These are phyloP conservation scores for Pseudonectria buxi DNA, from an alignment of 2,329 filamentous ascomycete genomes.

Conservation along the genomic window DNA sequence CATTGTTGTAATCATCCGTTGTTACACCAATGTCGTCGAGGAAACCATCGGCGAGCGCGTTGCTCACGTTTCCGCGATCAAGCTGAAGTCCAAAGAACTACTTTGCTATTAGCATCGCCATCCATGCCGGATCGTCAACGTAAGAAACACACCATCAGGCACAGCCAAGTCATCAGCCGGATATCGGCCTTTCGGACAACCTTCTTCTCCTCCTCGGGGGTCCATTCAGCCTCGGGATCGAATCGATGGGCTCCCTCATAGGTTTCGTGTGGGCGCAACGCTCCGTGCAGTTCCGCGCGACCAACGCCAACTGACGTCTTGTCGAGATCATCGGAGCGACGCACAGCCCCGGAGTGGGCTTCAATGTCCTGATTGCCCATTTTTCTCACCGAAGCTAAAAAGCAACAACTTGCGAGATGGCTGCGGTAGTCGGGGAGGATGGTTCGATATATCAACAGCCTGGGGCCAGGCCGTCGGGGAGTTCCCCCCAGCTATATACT, in stretches of 20 bases:
- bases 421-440: neutral
- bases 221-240: constrained; percentile 41
- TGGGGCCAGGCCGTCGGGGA: no score
- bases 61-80: constrained; percentile 56
- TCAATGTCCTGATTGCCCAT: constrained; percentile 25
- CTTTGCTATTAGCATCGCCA: neutral
- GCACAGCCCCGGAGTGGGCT: constrained; percentile 19
- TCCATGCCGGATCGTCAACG: neutral
- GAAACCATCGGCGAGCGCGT: constrained; percentile 56
- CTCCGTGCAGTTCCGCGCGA: constrained; percentile 29
- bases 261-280: constrained; percentile 21
- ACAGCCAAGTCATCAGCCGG: constrained; percentile 35
- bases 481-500: constrained; percentile 17
- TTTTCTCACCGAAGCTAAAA: neutral
- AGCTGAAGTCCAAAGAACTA: constrained; percentile 57
- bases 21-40: constrained; percentile 44
- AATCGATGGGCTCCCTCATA: constrained; percentile 38
- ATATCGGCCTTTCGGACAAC: constrained; percentile 48
- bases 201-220: constrained; percentile 46
- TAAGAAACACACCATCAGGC: constrained; percentile 30
- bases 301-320: constrained; percentile 28
- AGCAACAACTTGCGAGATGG: constrained; percentile 6
- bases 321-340: constrained; percentile 17
- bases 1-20: constrained; percentile 50
- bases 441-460: no score